Evolutionary conservation across 163 green algal genomes (phyloP).

Genomic region (Chlorella variabilis): DNA sequence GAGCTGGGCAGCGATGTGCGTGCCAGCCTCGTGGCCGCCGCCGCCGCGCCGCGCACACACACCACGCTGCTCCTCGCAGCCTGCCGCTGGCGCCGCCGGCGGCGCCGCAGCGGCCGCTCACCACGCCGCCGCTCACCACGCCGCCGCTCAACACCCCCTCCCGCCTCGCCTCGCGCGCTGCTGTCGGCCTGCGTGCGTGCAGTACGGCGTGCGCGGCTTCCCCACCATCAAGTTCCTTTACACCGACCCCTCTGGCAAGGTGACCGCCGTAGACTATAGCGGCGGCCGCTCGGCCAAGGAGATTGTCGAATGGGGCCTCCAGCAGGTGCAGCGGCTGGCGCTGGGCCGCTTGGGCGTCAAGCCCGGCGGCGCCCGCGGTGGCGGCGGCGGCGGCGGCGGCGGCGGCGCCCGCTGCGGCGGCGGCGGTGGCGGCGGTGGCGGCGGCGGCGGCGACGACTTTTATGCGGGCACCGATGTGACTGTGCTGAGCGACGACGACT

Average conservation of each 20-base stretch:
- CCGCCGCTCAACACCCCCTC: too few relatives aligned
- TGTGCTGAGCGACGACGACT: constrained; percentile 70
- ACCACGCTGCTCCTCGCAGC: too few relatives aligned
- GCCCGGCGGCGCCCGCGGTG: constrained; percentile 22
- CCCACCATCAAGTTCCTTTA: constrained; percentile 92
- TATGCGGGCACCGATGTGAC: constrained; percentile 69
- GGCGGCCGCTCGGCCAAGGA: constrained; percentile 78
- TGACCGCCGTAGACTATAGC: constrained; percentile 66
- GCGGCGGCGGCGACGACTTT: constrained; percentile 47
- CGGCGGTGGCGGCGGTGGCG: constrained; percentile 33
- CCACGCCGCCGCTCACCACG: too few relatives aligned
- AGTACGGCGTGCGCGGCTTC: constrained; percentile 76
- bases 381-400: neutral
- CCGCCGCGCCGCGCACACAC: too few relatives aligned
- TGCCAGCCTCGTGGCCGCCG: too few relatives aligned
- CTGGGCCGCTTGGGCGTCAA: constrained; percentile 74
- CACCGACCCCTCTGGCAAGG: constrained; percentile 53
- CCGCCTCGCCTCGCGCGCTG: too few relatives aligned
- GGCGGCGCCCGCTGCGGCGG: constrained; percentile 16
- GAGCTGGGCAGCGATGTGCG: constrained; percentile 50
- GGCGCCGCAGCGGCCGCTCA: too few relatives aligned
- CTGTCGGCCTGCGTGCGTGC: neutral
- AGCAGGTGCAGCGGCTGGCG: constrained; percentile 73
- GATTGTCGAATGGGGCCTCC: constrained; percentile 77
- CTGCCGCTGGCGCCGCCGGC: too few relatives aligned